Base-by-base conservation (phyloP, 805 yeast species). In the Yarrowia porcina region DNA sequence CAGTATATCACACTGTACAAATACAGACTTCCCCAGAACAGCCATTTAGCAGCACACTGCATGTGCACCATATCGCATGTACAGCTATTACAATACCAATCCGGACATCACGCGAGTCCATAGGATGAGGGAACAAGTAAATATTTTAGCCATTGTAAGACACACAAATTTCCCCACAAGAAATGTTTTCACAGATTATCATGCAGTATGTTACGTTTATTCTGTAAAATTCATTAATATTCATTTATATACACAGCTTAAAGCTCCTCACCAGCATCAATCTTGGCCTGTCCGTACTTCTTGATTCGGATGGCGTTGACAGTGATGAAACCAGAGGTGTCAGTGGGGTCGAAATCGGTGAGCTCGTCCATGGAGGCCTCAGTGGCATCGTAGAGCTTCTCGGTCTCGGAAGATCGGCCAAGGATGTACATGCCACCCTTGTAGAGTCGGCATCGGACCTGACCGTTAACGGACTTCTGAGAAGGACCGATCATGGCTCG, bases 361-460 rank as follows among this genome's bases (percentile, higher is more conserved):
- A 94, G 86, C 80, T 94, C 99, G 78, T 94, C 99, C 99, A 94
- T 94, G 12, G 98, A 93, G 15, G 97, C 92, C 78, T 93, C 97
- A 63, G 97, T 90, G 68, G 97, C 97, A 76, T 94, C 97, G 78
- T 94, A 94, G 70, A 94, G 84, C 80, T 91, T 93, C 81, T 94
- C 99, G 66, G 98, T 91, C 67, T 87, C 87, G 25, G 97, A 90
- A 66, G 87, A 91, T 83, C 99, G 90, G 75, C 99, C 99, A 73
- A 92, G 83, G 69, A 93, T 84, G 64, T 80, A 79, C 69, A 90
- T 77, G 67, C 85, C 80, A 70, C 99, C 99, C 83, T 94, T 94
- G 86, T 93, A 94, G 68, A 88, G 86, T 74, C 91, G 83, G 67
- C 92, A 87, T 82, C 98, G 89, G 69, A 94, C 99, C 69, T 86